Evolutionary conservation across 2,329 filamentous ascomycete genomes (phyloP).

Genomic region (Colletotrichum scovillei): DNA sequence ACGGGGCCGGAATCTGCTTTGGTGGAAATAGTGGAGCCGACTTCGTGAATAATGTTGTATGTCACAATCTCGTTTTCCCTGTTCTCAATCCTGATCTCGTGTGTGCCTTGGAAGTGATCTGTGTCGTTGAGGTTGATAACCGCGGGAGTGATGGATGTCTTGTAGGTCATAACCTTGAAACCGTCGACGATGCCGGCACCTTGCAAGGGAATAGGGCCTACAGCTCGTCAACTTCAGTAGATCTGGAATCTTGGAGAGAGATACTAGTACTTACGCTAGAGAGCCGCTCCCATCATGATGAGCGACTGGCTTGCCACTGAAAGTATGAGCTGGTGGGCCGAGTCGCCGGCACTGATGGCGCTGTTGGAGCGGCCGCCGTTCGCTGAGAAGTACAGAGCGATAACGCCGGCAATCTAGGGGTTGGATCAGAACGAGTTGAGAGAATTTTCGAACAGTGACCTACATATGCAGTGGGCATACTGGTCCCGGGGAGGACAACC

Average conservation of each 20-base stretch:
- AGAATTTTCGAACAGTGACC: too few relatives aligned
- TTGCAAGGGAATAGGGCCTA: background rate
- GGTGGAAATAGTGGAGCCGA: constrained; percentile 60
- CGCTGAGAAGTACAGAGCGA: background rate
- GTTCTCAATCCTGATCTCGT: constrained; percentile 68
- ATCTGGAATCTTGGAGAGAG: too few relatives aligned
- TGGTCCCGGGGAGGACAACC: background rate
- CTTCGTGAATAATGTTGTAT: constrained; percentile 62
- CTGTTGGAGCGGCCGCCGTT: background rate
- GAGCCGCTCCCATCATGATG: constrained; percentile 20
- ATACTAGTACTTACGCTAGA: constrained; percentile 32
- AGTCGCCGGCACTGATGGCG: background rate
- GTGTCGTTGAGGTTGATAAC: constrained; percentile 74
- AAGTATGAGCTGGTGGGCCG: background rate
- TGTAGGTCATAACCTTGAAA: constrained; percentile 52
- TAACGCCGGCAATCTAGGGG: background rate
- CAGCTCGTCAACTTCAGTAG: too few relatives aligned
- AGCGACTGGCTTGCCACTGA: constrained; percentile 16
- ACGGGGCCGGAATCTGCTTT: too few relatives aligned
- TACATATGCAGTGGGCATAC: background rate
- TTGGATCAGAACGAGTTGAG: background rate
- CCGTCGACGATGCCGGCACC: constrained; percentile 70
- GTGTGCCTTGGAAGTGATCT: constrained; percentile 59
- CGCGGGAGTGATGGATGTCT: constrained; percentile 52
- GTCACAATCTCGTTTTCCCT: constrained; percentile 57